phyloP scores from a whole-genome alignment of 257 asterid genomes.

The Knoxia roxburghii region DNA sequence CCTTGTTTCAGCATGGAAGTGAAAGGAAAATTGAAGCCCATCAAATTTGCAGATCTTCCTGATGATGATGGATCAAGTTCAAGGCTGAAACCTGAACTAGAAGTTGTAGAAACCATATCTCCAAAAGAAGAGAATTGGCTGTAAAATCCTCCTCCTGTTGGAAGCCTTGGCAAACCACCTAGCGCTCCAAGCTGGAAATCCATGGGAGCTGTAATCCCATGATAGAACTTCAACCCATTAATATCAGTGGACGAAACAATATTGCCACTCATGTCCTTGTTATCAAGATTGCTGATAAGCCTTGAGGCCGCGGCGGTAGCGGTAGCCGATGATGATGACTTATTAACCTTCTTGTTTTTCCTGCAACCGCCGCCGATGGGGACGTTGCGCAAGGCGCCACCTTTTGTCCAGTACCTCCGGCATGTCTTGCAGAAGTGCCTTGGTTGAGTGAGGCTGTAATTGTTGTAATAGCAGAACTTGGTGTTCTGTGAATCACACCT shows the following conservation, averaged over 20 bases:
- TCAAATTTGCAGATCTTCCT: conserved; percentile 15
- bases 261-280: conserved; percentile 19
- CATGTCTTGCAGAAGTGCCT: conserved; percentile 96
- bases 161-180: conserved; percentile 25
- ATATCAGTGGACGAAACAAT: conserved; percentile 32
- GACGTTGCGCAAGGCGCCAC: conserved; percentile 83
- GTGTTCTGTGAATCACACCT: conserved; percentile 90
- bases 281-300: conserved; percentile 29
- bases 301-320: conserved; percentile 18
- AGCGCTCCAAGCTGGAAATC: conserved; percentile 65
- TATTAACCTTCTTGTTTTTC: conserved; percentile 68
- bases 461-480: conserved; percentile 92
- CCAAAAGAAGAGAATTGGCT: conserved; percentile 42
- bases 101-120: conserved; percentile 18
- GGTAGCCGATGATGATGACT: too few relatives aligned
- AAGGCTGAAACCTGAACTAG: conserved; percentile 33
- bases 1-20: conserved; percentile 26
- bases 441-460: conserved; percentile 84
- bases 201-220: conserved; percentile 72
- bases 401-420: conserved; percentile 87
- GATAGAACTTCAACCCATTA: conserved; percentile 63
- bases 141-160: conserved; percentile 21
- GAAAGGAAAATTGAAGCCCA: conserved; percentile 43
- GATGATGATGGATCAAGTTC: conserved; percentile 36
- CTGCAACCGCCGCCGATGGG: conserved; percentile 95